These are phyloP conservation scores for Penicillium sp. DNA, from an alignment of 2,329 filamentous ascomycete species.

Conservation along the genomic window DNA sequence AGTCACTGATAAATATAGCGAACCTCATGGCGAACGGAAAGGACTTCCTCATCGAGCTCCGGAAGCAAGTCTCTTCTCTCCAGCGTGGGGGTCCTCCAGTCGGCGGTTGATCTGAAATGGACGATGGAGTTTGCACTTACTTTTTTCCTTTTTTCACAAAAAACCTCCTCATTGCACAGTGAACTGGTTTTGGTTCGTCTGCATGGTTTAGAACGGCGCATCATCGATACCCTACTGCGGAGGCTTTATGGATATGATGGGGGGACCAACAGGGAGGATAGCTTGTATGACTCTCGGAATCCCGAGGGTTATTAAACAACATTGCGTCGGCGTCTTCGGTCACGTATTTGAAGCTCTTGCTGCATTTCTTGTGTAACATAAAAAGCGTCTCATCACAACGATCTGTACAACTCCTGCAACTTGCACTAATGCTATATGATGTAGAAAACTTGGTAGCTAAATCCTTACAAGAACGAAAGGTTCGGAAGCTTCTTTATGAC, in stretches of 20 bases:
- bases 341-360: constrained; percentile 11
- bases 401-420: neutral
- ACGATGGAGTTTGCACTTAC: constrained; percentile 4
- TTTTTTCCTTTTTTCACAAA: constrained; percentile 16
- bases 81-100: constrained; percentile 39
- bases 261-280: constrained; percentile 17
- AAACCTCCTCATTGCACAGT: constrained; percentile 22
- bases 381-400: neutral
- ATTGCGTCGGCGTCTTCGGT: constrained; percentile 29
- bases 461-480: neutral
- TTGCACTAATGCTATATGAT: neutral
- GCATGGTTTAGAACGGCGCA: constrained; percentile 28
- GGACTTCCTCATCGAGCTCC: constrained; percentile 53
- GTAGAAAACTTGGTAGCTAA: neutral
- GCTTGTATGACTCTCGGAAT: constrained; percentile 1
- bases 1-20: constrained; percentile 32
- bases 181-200: constrained; percentile 20
- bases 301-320: constrained; percentile 8
- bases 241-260: constrained; percentile 23
- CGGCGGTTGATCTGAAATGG: constrained; percentile 33
- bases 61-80: constrained; percentile 48
- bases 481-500: neutral
- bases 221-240: constrained; percentile 31
- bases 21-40: constrained; percentile 52
- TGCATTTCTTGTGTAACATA: constrained; percentile 6